Percentiles rank a stretch among this genome's conserved stretches.
These are phyloP conservation scores for Scorias spongiosa DNA, from an alignment of 2,329 filamentous ascomycete species.

Conservation along the genomic window DNA sequence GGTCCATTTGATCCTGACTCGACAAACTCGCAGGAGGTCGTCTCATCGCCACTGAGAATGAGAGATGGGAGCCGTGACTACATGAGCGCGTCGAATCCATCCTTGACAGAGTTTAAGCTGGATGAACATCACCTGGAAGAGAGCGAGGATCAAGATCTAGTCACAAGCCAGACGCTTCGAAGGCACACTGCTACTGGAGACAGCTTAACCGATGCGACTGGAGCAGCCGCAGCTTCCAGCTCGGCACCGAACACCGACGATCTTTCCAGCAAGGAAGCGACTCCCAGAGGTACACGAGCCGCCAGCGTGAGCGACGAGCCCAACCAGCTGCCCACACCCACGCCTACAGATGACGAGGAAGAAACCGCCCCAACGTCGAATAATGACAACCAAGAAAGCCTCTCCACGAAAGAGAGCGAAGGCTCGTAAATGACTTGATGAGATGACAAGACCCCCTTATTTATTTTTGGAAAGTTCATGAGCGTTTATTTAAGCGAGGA, in stretches of 20 bases:
- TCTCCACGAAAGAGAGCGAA: too few species aligned
- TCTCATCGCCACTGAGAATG: not conserved
- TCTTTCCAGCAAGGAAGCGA: slow-evolving; percentile 13
- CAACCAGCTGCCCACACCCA: slow-evolving; percentile 11
- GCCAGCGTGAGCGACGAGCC: slow-evolving; percentile 6
- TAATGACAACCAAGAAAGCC: too few species aligned
- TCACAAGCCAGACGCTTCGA: not conserved
- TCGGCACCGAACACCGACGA: slow-evolving; percentile 5
- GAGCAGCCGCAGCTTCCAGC: not conserved
- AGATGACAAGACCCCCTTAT: too few species aligned
- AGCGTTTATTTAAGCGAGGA: too few species aligned
- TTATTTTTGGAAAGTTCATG: too few species aligned
- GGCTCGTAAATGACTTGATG: too few species aligned
- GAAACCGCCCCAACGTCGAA: slow-evolving; percentile 1
- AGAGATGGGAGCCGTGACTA: not conserved
- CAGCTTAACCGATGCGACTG: not conserved
- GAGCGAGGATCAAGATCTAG: not conserved
- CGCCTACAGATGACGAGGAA: slow-evolving; percentile 12
- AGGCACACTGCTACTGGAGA: too few species aligned
- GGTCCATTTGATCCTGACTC: slow-evolving; percentile 1
- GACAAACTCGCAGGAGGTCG: not conserved
- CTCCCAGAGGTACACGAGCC: slow-evolving; percentile 4
- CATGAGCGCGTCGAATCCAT: not conserved
- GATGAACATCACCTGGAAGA: not conserved
- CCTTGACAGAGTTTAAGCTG: not conserved